Evolutionary conservation across 192 early-diverging fungal genomes (phyloP).

Genomic region (Gaertneriomyces semiglobifer): DNA sequence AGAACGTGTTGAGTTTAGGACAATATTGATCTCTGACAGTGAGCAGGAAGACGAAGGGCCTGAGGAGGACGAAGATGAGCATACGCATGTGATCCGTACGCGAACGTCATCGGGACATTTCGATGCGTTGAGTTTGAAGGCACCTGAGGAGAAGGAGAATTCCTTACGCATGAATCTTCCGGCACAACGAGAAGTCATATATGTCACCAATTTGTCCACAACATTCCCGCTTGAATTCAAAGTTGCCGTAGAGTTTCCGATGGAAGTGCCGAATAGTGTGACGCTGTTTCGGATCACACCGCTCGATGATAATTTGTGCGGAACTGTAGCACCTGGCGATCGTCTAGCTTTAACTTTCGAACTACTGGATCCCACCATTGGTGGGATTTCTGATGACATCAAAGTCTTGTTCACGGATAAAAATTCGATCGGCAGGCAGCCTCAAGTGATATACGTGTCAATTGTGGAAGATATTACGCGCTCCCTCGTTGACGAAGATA

Average conservation of each 20-base stretch:
- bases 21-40: slow-evolving; percentile 52
- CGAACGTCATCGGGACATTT: slow-evolving; percentile 1
- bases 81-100: neutral
- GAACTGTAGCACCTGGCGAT: slow-evolving; percentile 57
- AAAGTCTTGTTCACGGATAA: slow-evolving; percentile 69
- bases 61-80: slow-evolving; percentile 1
- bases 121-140: neutral
- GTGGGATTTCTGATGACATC: slow-evolving; percentile 71
- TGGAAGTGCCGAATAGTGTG: slow-evolving; percentile 61
- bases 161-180: slow-evolving; percentile 1
- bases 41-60: slow-evolving; percentile 47
- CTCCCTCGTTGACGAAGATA: slow-evolving; percentile 1
- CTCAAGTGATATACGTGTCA: slow-evolving; percentile 60
- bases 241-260: slow-evolving; percentile 68
- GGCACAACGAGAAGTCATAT: slow-evolving; percentile 46
- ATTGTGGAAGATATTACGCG: slow-evolving; percentile 55
- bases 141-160: neutral
- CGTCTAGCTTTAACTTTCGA: slow-evolving; percentile 56
- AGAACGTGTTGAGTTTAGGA: slow-evolving; percentile 66
- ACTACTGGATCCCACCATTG: slow-evolving; percentile 56
- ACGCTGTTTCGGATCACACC: slow-evolving; percentile 60
- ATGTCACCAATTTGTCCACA: slow-evolving; percentile 62
- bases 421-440: slow-evolving; percentile 56
- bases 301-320: slow-evolving; percentile 56
- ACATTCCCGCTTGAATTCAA: slow-evolving; percentile 65